A percentile compares a stretch with the other conserved stretches of the same genome.
Conservation (phyloP, 1,139 yeast genomes). For the Sugiyamaella japonica region DNA sequence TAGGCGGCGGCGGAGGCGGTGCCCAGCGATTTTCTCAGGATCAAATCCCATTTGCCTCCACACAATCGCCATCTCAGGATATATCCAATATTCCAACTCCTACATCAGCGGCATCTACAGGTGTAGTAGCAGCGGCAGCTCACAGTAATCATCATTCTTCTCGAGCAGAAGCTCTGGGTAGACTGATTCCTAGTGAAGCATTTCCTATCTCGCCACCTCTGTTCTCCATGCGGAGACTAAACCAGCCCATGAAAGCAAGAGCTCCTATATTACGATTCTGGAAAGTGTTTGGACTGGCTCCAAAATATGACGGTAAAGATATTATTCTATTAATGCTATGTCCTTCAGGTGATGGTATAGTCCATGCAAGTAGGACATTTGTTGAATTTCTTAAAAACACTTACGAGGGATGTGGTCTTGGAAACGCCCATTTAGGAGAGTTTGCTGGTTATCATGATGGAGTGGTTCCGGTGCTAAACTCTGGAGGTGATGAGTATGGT, state of each 20-base stretch:
- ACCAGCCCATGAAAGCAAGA: conserved; percentile 37
- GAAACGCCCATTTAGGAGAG: conserved; percentile 35
- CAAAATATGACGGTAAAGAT: conserved; percentile 37
- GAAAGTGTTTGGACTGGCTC: conserved; percentile 42
- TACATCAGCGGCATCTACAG: background rate
- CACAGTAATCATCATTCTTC: background rate
- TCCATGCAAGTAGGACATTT: conserved; percentile 31
- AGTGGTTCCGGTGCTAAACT: conserved; percentile 13
- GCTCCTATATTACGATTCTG: conserved; percentile 43
- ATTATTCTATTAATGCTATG: conserved; percentile 35
- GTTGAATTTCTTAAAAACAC: conserved; percentile 35
- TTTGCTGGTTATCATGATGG: conserved; percentile 28
- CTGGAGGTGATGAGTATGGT: background rate
- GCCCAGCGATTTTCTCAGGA: background rate
- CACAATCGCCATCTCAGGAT: background rate
- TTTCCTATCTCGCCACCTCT: conserved; percentile 34
- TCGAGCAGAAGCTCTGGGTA: conserved; percentile 17
- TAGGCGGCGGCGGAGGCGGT: too few relatives aligned
- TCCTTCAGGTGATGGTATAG: conserved; percentile 36
- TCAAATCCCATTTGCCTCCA: background rate
- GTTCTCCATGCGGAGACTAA: conserved; percentile 34
- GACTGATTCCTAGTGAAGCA: conserved; percentile 20
- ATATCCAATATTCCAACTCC: background rate
- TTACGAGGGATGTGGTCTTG: conserved; percentile 42
- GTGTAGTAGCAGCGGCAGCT: background rate